Evolutionary conservation across 2,329 filamentous ascomycete genomes (phyloP), one percentile per base, ranked within the genome.

Genomic region (Purpureocillium takamizusanense): DNA sequence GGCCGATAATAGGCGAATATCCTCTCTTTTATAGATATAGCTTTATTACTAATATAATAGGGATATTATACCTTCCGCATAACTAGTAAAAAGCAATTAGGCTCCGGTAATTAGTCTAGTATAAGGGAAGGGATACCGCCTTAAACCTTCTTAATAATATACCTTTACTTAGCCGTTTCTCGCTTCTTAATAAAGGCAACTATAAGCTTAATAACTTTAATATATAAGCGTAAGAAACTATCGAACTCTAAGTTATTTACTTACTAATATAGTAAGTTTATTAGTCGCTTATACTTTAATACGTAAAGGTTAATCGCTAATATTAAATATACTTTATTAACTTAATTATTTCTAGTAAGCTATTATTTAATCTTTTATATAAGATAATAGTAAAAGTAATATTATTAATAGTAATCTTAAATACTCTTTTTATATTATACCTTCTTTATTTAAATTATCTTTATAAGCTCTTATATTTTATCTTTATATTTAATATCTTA

Each of bases 281-380:
- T 14, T 18, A 15, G 31, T 33, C 21, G 21, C 21, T 25, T 10
- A 25, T 10, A 10, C 21, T 25, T 10, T 10, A 10, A 10, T 25
- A 25, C 21, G 21, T 25, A 10, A 25, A 25, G 21, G 21, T 25
- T 10, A 25, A 25, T 25, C 10, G 21, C 21, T 25, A 10, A 10
- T 25, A 10, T 10, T 25, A 10, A 25, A 25, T 25, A 25, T 25
- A 10, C 21, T 25, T 25, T 10, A 10, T 25, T 10, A 10, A 25
- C 21, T 10, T 25, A 10, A 25, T 25, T 10, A 25, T 25, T 10
- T 25, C 21, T 10, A 10, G 21, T 10, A 25, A 25, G 16, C 42
- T 38, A 12, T 29, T 42, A 4, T 39, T 56, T 43, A n/a, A 57
- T 52, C 21, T 56, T 51, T 48, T 38, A 45, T 27, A 41, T 51